These are phyloP conservation scores for Cerioporus squamosus DNA, from an alignment of 1,284 basidiomycete genomes.

Conservation along the genomic window DNA sequence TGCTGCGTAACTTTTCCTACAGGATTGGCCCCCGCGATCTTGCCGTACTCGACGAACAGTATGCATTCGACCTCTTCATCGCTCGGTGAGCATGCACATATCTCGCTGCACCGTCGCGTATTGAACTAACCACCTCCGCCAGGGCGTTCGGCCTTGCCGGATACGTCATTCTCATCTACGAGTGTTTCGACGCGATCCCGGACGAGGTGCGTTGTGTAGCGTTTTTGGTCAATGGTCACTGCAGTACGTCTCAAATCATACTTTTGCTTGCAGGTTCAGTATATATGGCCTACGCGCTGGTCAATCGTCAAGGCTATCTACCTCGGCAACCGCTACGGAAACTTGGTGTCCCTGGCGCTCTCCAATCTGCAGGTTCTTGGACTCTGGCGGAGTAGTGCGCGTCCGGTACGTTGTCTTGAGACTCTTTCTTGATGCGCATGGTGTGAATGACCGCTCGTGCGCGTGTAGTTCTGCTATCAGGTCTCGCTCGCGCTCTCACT, in stretches of 20 bases:
- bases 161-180: conserved; percentile 19
- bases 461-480: conserved; percentile 18
- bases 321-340: conserved; percentile 23
- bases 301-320: conserved; percentile 24
- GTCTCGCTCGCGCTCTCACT: conserved; percentile 11
- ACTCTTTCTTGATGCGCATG: too few species aligned
- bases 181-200: conserved; percentile 13
- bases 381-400: conserved; percentile 11
- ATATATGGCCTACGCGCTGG: conserved; percentile 26
- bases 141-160: conserved; percentile 15
- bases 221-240: too few species aligned
- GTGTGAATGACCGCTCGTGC: not conserved
- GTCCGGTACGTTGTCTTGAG: conserved; percentile 1
- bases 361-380: conserved; percentile 13
- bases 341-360: conserved; percentile 9
- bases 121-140: not conserved
- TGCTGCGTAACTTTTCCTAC: not conserved
- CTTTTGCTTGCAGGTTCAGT: conserved; percentile 6
- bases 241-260: not conserved
- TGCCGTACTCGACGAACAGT: conserved; percentile 16
- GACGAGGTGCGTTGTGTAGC: conserved; percentile 17
- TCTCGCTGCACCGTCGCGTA: not conserved
- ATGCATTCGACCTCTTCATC: conserved; percentile 11
- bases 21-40: conserved; percentile 10
- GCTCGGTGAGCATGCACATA: conserved; percentile 8